A percentile compares a stretch with the other conserved stretches of the same genome.
Conservation (phyloP, 2,329 filamentous ascomycete genomes). For the Epichloe sibirici region DNA sequence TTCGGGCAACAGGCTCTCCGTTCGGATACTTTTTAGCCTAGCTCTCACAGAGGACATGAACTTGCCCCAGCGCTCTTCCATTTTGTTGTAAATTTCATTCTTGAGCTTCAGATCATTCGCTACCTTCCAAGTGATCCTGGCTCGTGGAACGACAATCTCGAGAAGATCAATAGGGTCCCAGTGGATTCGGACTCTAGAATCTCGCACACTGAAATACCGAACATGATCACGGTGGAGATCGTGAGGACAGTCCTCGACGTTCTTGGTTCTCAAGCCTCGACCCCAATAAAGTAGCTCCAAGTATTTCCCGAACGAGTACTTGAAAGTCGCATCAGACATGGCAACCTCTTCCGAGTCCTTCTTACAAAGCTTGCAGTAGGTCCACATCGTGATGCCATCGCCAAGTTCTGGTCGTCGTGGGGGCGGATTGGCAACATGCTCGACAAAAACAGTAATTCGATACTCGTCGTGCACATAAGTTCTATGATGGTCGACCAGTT, state of each 20-base stretch:
- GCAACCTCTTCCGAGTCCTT: constrained; percentile 79
- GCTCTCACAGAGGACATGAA: constrained; percentile 83
- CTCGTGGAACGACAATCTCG: constrained; percentile 84
- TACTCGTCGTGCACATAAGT: constrained; percentile 96
- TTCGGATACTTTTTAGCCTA: constrained; percentile 76
- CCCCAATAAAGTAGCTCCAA: constrained; percentile 97
- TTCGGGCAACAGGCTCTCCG: constrained; percentile 81
- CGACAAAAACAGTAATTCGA: constrained; percentile 81
- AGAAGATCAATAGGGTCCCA: constrained; percentile 88
- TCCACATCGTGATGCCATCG: constrained; percentile 88
- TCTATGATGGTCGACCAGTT: constrained; percentile 84
- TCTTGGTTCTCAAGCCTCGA: constrained; percentile 61
- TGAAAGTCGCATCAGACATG: constrained; percentile 93
- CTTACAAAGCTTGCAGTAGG: constrained; percentile 81
- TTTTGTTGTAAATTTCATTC: constrained; percentile 76
- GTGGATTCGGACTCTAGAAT: constrained; percentile 77
- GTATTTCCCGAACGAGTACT: constrained; percentile 97
- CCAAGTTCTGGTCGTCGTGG: constrained; percentile 29
- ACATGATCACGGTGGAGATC: constrained; percentile 89
- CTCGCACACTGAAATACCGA: constrained; percentile 80
- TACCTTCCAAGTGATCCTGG: constrained; percentile 93
- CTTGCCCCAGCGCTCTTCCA: constrained; percentile 68
- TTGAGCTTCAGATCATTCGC: constrained; percentile 86
- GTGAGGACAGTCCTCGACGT: constrained; percentile 65
- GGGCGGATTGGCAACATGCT: constrained; percentile 37